Evolutionary conservation across 805 yeast species (phyloP).

Genomic region (Ogataea corticis): DNA sequence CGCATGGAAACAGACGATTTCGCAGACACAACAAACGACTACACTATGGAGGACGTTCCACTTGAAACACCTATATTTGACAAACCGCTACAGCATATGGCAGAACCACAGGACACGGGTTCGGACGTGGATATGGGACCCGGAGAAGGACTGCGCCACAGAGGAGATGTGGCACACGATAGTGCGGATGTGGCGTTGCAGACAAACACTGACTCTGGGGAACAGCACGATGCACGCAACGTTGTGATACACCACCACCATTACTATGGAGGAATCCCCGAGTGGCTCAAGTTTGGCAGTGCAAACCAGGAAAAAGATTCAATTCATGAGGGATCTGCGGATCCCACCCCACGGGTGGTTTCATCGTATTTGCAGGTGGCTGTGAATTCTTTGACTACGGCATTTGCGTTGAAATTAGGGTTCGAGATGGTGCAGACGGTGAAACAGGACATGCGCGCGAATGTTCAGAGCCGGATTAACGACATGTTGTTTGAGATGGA

Average conservation of each 20-base stretch:
- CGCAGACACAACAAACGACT: constrained; percentile 3
- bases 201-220: neutral
- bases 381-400: constrained; percentile 48
- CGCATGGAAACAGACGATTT: neutral
- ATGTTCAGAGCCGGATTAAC: constrained; percentile 48
- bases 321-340: too few species aligned
- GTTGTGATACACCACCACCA: constrained; percentile 13
- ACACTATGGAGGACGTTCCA: constrained; percentile 21
- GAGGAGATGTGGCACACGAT: constrained; percentile 9
- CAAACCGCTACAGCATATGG: neutral
- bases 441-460: constrained; percentile 51
- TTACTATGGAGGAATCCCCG: constrained; percentile 8
- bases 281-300: neutral
- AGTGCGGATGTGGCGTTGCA: neutral
- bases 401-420: constrained; percentile 45
- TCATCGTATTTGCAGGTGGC: constrained; percentile 62
- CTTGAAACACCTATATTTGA: neutral
- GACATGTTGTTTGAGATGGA: constrained; percentile 52
- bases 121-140: neutral
- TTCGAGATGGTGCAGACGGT: constrained; percentile 48
- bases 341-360: constrained; percentile 52
- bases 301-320: too few species aligned
- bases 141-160: constrained; percentile 5
- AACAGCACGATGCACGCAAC: neutral
- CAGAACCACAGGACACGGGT: neutral